A percentile compares a stretch with the other conserved stretches of the same genome.
Evolutionary conservation across 2,329 filamentous ascomycete species (phyloP).

Genomic region (Alternaria hordeiaustralica): DNA sequence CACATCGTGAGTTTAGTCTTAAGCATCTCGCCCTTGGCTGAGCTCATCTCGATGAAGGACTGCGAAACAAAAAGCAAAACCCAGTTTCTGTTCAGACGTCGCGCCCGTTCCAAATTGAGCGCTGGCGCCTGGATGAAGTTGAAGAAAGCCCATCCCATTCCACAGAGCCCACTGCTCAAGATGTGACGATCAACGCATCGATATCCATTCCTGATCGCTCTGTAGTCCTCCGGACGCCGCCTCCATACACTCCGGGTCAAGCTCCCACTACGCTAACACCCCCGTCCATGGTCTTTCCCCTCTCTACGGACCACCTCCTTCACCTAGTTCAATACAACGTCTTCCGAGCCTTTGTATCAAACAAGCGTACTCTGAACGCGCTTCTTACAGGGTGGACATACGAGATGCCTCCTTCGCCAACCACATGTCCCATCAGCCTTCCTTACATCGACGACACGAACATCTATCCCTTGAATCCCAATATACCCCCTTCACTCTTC

Average conservation of each 20-base stretch:
- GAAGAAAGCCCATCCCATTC: background rate
- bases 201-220: too few species aligned
- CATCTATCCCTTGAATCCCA: slow-evolving; percentile 13
- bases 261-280: background rate
- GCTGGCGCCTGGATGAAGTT: slow-evolving; percentile 2
- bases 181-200: background rate
- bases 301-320: slow-evolving; percentile 40
- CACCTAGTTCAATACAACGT: slow-evolving; percentile 50
- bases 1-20: slow-evolving; percentile 2
- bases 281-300: slow-evolving; percentile 2
- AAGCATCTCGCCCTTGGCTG: background rate
- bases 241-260: background rate
- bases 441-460: slow-evolving; percentile 8
- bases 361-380: slow-evolving; percentile 35
- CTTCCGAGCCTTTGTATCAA: slow-evolving; percentile 45
- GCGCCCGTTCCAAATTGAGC: background rate
- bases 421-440: slow-evolving; percentile 8
- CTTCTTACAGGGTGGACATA: slow-evolving; percentile 10
- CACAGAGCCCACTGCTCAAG: background rate
- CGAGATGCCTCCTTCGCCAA: background rate
- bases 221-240: background rate
- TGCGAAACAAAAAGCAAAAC: background rate
- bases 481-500: slow-evolving; percentile 45
- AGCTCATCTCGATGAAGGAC: background rate
- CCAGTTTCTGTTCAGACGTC: background rate